phyloP scores from a whole-genome alignment of 192 early-diverging fungal genomes.

The Neocallimastix lanati region DNA sequence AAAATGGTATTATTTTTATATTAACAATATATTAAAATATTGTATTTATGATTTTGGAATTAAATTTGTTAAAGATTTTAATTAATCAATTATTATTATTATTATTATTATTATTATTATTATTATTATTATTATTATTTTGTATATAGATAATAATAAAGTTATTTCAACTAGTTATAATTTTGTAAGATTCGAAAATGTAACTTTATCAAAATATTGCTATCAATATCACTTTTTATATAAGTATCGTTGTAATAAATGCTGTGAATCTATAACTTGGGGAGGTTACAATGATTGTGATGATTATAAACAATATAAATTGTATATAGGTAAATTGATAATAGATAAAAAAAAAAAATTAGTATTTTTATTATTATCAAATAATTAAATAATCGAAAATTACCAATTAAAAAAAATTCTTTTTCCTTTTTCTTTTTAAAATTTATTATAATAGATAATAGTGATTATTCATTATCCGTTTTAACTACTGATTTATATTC shows the following conservation, averaged over 20 bases:
- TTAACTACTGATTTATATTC: not conserved
- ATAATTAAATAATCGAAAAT: too few relatives aligned
- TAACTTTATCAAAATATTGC: not conserved
- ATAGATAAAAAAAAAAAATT: too few relatives aligned
- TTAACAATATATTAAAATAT: too few relatives aligned
- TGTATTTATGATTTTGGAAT: too few relatives aligned
- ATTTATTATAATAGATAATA: not conserved
- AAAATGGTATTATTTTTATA: not conserved
- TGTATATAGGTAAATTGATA: not conserved
- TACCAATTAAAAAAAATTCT: too few relatives aligned
- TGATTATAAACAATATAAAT: not conserved
- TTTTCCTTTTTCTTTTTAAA: too few relatives aligned
- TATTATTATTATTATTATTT: too few relatives aligned
- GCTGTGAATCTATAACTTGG: not conserved
- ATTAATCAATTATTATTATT: not conserved
- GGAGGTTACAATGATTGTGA: not conserved
- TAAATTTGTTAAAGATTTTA: too few relatives aligned
- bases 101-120: too few relatives aligned
- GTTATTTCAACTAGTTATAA: not conserved
- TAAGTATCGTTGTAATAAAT: not conserved
- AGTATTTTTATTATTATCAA: too few relatives aligned
- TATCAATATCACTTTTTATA: not conserved
- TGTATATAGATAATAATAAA: not conserved
- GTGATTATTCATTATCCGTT: not conserved
- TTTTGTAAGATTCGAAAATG: not conserved